A percentile compares a stretch with the other conserved stretches of the same genome.
phyloP scores from a whole-genome alignment of 768 basidiomycete species.

The Gyrodon lividus region DNA sequence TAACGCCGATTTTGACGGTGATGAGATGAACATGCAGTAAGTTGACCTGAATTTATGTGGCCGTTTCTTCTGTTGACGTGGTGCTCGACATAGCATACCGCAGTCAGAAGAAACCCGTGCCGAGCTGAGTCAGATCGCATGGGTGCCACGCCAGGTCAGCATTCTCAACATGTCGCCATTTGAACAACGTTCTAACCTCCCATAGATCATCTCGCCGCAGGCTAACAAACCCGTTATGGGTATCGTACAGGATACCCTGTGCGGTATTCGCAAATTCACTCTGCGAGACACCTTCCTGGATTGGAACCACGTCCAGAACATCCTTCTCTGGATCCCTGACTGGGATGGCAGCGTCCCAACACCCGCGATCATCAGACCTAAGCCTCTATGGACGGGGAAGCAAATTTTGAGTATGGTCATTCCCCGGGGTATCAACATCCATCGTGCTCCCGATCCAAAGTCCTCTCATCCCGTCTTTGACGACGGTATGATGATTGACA shows the following conservation, averaged over 20 bases:
- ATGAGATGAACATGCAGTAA: constrained; percentile 99
- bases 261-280: constrained; percentile 96
- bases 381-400: constrained; percentile 97
- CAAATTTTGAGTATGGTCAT: constrained; percentile 91
- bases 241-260: constrained; percentile 98
- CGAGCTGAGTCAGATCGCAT: constrained; percentile 96
- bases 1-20: constrained; percentile 99
- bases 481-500: constrained; percentile 94
- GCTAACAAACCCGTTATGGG: constrained; percentile 99
- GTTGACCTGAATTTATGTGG: constrained; percentile 33
- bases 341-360: constrained; percentile 95
- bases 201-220: constrained; percentile 96
- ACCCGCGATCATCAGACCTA: constrained; percentile 94
- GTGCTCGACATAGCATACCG: constrained; percentile 65
- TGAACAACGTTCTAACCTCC: not conserved
- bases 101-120: constrained; percentile 98
- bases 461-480: constrained; percentile 82
- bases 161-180: not conserved
- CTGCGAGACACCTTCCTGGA: constrained; percentile 94
- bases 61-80: constrained; percentile 9
- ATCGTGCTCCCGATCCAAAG: constrained; percentile 76
- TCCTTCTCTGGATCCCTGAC: constrained; percentile 95
- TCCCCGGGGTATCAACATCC: constrained; percentile 93
- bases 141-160: constrained; percentile 92
- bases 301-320: constrained; percentile 95